Percentiles rank a stretch among this genome's conserved stretches.
These are phyloP conservation scores for Solanum hybrid DNA, from an alignment of 305 asterid genomes.

Conservation along the genomic window DNA sequence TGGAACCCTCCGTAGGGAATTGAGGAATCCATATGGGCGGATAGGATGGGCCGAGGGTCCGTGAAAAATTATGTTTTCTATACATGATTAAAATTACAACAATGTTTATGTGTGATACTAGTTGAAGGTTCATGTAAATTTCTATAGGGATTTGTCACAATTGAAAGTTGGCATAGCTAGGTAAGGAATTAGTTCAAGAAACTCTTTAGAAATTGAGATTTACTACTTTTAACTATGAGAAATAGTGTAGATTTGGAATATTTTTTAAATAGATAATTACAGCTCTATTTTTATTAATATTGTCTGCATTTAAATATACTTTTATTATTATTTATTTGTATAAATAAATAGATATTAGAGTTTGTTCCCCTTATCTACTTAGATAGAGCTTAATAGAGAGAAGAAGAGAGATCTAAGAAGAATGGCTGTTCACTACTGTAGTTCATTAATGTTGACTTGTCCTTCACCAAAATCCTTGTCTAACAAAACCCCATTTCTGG, in stretches of 20 bases:
- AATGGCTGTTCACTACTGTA: neutral
- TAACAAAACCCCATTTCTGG: slow-evolving; percentile 51
- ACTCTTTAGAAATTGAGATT: neutral
- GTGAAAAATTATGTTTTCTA: too few relatives aligned
- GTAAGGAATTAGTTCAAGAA: neutral
- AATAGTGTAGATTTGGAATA: too few relatives aligned
- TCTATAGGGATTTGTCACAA: neutral
- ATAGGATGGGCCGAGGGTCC: neutral
- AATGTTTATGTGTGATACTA: neutral
- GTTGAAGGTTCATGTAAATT: neutral
- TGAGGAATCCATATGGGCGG: neutral
- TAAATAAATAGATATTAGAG: neutral
- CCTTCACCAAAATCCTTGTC: slow-evolving; percentile 36
- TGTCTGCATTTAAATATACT: neutral
- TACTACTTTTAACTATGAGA: too few relatives aligned
- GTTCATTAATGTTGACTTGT: slow-evolving; percentile 21
- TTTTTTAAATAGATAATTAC: neutral
- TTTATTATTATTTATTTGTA: too few relatives aligned
- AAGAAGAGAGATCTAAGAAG: neutral
- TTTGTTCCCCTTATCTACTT: neutral
- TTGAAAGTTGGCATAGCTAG: neutral
- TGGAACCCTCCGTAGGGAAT: neutral
- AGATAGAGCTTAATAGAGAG: neutral
- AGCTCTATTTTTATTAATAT: neutral
- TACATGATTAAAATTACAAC: neutral